Evolutionary conservation across 2,329 filamentous ascomycete species (phyloP).

Genomic region (Alternaria triticina): DNA sequence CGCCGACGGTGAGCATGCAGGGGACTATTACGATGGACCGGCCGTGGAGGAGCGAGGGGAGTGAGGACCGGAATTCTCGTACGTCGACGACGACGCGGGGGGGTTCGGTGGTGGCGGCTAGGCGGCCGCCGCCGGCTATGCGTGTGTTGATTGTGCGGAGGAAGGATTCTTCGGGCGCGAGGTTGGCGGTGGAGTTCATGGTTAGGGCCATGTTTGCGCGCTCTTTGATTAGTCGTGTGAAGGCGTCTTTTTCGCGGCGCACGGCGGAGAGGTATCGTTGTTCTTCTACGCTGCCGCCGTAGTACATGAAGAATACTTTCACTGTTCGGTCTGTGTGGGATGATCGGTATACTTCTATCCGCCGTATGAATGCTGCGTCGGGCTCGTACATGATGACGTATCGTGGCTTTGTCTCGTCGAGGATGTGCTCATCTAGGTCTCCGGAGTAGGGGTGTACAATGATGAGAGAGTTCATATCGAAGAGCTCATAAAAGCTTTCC

Average conservation of each 20-base stretch:
- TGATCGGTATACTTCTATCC: constrained; percentile 94
- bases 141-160: constrained; percentile 94
- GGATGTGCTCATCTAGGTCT: constrained; percentile 93
- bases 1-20: constrained; percentile 94
- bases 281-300: constrained; percentile 92
- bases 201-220: constrained; percentile 91
- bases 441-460: constrained; percentile 93
- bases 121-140: constrained; percentile 88
- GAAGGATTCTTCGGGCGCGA: constrained; percentile 88
- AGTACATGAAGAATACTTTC: constrained; percentile 96
- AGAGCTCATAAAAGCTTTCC: constrained; percentile 90
- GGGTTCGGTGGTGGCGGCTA: constrained; percentile 82
- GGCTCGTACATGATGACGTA: constrained; percentile 99
- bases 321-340: constrained; percentile 90
- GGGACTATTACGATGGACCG: constrained; percentile 87
- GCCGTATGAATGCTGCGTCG: constrained; percentile 89
- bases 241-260: constrained; percentile 94
- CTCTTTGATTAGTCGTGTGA: constrained; percentile 93
- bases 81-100: constrained; percentile 94
- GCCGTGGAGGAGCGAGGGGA: constrained; percentile 90
- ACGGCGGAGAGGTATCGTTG: constrained; percentile 89
- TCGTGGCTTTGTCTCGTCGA: constrained; percentile 90
- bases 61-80: constrained; percentile 90
- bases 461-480: constrained; percentile 87
- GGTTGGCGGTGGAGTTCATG: constrained; percentile 69